Conservation (phyloP, 345 rosid genomes). For the Lepidium aucheri region DNA sequence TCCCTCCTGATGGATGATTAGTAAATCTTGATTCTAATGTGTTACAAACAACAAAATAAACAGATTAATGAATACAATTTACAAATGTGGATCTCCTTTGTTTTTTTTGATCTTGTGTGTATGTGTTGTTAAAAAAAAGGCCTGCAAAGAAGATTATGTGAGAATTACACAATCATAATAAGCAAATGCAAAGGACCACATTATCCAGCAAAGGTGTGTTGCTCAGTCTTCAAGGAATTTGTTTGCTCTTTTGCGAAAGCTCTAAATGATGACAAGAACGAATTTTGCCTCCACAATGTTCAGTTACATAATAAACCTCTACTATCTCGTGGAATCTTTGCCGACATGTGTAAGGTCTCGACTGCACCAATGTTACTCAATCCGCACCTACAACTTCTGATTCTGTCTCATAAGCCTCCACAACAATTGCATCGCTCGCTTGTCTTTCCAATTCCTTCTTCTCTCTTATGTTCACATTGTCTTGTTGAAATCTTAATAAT, state of each 20-base stretch:
- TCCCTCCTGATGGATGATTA: background rate
- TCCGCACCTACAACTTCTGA: conserved; percentile 12
- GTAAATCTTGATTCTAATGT: background rate
- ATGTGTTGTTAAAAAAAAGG: conserved; percentile 16
- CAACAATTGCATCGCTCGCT: background rate
- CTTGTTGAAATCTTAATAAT: background rate
- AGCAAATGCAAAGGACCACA: conserved; percentile 65
- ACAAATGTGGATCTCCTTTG: background rate
- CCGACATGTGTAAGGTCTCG: conserved; percentile 60
- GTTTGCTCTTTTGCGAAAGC: conserved; percentile 41
- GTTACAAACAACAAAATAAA: too few relatives aligned
- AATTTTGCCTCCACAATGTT: conserved; percentile 68
- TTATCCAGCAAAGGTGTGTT: conserved; percentile 41
- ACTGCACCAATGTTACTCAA: conserved; percentile 22
- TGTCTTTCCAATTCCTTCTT: conserved; percentile 16
- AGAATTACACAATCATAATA: conserved; percentile 61
- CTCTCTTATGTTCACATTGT: conserved; percentile 12
- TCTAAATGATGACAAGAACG: conserved; percentile 37
- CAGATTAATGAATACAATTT: background rate
- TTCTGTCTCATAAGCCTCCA: background rate
- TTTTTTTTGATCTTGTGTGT: background rate
- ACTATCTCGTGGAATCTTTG: conserved; percentile 60
- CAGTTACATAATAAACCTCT: conserved; percentile 66
- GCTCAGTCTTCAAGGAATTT: conserved; percentile 44
- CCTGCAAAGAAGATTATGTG: conserved; percentile 38